phyloP scores from a whole-genome alignment of 129 eudicot species.

The Tanacetum coccineum region DNA sequence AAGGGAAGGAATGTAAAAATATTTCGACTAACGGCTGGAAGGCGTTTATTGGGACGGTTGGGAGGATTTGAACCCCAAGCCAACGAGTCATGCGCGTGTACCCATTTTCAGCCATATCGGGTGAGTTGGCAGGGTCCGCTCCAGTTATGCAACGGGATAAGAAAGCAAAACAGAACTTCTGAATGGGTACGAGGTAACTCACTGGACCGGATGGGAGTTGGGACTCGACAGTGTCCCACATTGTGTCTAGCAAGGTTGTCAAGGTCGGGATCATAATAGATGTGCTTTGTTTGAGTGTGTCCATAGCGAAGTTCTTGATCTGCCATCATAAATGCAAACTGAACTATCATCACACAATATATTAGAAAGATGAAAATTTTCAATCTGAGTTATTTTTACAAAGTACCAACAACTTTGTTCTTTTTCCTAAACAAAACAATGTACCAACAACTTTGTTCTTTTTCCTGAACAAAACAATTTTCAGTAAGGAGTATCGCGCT shows the following conservation, averaged over 20 bases:
- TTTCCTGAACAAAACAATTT: no score
- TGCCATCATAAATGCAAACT: slow-evolving; percentile 12
- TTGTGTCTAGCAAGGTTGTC: slow-evolving; percentile 27
- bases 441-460: no score
- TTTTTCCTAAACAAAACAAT: no score
- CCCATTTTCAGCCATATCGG: slow-evolving; percentile 31
- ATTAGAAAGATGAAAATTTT: background rate
- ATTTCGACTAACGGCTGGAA: slow-evolving; percentile 46
- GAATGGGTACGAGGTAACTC: slow-evolving; percentile 29
- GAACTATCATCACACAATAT: background rate
- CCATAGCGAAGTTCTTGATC: slow-evolving; percentile 28
- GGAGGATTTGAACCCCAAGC: slow-evolving; percentile 33
- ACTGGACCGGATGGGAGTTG: slow-evolving; percentile 27
- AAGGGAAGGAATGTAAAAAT: slow-evolving; percentile 37
- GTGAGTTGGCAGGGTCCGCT: slow-evolving; percentile 31
- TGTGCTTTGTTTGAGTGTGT: slow-evolving; percentile 31
- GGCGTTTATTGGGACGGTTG: slow-evolving; percentile 24
- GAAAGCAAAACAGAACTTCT: slow-evolving; percentile 23
- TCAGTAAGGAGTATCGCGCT: no score
- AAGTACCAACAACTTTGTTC: no score
- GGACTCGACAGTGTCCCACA: slow-evolving; percentile 32
- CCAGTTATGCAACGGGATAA: slow-evolving; percentile 27
- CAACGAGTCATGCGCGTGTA: slow-evolving; percentile 26
- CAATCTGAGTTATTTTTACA: background rate
- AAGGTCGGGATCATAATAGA: slow-evolving; percentile 27